Percentiles rank a stretch among this genome's conserved stretches.
These are phyloP conservation scores for Epichloe hybrida DNA, from an alignment of 2,329 filamentous ascomycete species.

Conservation along the genomic window DNA sequence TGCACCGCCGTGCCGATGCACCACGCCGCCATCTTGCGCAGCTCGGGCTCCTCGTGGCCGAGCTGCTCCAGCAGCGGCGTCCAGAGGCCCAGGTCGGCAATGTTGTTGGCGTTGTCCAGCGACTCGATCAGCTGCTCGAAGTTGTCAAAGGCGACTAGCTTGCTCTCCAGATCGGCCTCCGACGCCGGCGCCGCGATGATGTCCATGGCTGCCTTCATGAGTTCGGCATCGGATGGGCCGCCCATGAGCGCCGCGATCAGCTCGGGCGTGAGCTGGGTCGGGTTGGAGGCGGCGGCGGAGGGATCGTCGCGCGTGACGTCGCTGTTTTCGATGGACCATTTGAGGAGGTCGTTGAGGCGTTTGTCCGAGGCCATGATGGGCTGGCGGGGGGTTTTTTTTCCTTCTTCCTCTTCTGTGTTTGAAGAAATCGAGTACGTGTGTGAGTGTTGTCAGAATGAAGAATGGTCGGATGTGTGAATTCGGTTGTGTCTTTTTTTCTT, in stretches of 20 bases:
- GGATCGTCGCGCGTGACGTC: conserved; percentile 17
- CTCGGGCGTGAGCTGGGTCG: conserved; percentile 47
- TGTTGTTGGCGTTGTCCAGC: conserved; percentile 94
- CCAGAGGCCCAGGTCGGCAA: conserved; percentile 70
- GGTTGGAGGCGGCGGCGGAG: conserved; percentile 16
- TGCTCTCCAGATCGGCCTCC: conserved; percentile 57
- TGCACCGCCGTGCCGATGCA: conserved; percentile 90
- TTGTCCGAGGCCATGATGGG: conserved; percentile 24
- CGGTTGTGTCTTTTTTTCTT: neutral
- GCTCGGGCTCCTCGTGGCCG: conserved; percentile 51
- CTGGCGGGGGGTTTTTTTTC: no score
- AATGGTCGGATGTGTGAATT: no score
- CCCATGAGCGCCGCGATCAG: conserved; percentile 66
- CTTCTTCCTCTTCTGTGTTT: neutral
- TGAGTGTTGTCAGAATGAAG: no score
- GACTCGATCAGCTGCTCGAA: conserved; percentile 85
- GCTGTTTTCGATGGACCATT: conserved; percentile 54
- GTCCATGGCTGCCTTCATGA: conserved; percentile 77
- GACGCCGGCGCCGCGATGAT: conserved; percentile 51
- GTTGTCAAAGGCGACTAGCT: conserved; percentile 81
- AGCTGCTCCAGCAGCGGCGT: conserved; percentile 61
- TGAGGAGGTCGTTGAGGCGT: conserved; percentile 60
- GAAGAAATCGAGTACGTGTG: neutral
- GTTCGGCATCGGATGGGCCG: conserved; percentile 76
- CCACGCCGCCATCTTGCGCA: conserved; percentile 83